These are phyloP conservation scores for Hirschioporus abietinus DNA, from an alignment of 768 basidiomycete species.

Conservation along the genomic window DNA sequence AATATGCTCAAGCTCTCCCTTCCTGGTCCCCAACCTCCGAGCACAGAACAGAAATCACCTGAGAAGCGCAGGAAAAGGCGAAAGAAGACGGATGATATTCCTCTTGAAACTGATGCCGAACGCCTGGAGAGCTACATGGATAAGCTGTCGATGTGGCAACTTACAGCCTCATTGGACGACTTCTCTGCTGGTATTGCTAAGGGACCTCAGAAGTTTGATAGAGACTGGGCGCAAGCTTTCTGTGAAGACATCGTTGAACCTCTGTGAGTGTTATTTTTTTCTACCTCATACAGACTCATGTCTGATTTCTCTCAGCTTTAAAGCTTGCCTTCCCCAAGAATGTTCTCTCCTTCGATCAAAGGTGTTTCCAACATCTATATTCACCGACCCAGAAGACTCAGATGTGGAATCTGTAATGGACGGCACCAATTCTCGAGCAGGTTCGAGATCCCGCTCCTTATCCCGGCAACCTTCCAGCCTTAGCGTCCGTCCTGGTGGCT, in stretches of 20 bases:
- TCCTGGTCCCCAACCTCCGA: constrained; percentile 31
- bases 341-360: constrained; percentile 59
- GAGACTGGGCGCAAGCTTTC: constrained; percentile 74
- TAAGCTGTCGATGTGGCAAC: constrained; percentile 74
- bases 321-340: constrained; percentile 40
- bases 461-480: not conserved
- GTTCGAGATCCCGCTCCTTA: constrained; percentile 48
- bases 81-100: constrained; percentile 16
- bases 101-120: constrained; percentile 34
- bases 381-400: constrained; percentile 39
- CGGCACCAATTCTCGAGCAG: constrained; percentile 21
- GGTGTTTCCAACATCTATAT: constrained; percentile 60
- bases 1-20: constrained; percentile 62
- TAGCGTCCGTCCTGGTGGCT: not conserved
- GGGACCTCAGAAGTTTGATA: constrained; percentile 17
- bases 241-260: constrained; percentile 62
- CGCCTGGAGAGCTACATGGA: constrained; percentile 72
- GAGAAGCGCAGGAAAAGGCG: constrained; percentile 20
- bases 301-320: constrained; percentile 41
- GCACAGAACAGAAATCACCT: constrained; percentile 16
- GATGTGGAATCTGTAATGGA: constrained; percentile 13
- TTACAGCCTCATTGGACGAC: constrained; percentile 36
- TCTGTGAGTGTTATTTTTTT: constrained; percentile 12
- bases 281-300: not conserved
- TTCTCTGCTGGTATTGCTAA: constrained; percentile 24